These are phyloP conservation scores for Mucor sp. DNA, from an alignment of 371 early-diverging fungal species.

Conservation along the genomic window DNA sequence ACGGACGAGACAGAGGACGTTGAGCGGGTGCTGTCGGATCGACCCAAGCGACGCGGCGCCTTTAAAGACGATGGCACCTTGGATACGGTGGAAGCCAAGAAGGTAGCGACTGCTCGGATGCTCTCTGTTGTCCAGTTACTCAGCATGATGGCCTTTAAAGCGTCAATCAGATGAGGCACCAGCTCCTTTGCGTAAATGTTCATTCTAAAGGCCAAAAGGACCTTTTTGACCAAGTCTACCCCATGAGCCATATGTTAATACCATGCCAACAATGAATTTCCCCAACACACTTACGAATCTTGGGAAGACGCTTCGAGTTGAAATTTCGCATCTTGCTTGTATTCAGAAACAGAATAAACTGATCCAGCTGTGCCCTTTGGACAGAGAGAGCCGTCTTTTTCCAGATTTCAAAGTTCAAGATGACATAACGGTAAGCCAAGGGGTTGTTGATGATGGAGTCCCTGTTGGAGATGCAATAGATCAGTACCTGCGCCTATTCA, in stretches of 20 bases:
- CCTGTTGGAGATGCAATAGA: conserved; percentile 20
- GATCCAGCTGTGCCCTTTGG: conserved; percentile 65
- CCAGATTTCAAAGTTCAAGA: conserved; percentile 79
- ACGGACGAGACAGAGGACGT: not conserved
- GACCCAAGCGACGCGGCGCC: not conserved
- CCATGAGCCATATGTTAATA: no score
- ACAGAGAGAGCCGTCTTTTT: conserved; percentile 59
- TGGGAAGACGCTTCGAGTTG: conserved; percentile 64
- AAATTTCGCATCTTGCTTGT: conserved; percentile 58
- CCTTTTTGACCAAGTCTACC: conserved; percentile 63
- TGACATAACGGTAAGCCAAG: conserved; percentile 64
- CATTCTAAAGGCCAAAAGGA: conserved; percentile 62
- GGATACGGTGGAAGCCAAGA: conserved; percentile 68
- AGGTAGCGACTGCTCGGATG: conserved; percentile 67
- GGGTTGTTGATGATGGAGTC: conserved; percentile 69
- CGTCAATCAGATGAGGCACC: conserved; percentile 54
- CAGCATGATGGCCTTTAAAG: conserved; percentile 60
- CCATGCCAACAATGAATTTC: not conserved
- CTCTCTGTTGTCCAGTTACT: conserved; percentile 68
- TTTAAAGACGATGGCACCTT: conserved; percentile 25
- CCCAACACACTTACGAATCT: conserved; percentile 69
- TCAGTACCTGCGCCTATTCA: not conserved
- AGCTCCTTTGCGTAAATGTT: conserved; percentile 63
- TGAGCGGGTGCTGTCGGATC: conserved; percentile 25
- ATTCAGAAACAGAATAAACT: conserved; percentile 65